These are phyloP conservation scores for Tuber calosporum DNA, from an alignment of 495 filamentous ascomycete genomes.

Conservation along the genomic window DNA sequence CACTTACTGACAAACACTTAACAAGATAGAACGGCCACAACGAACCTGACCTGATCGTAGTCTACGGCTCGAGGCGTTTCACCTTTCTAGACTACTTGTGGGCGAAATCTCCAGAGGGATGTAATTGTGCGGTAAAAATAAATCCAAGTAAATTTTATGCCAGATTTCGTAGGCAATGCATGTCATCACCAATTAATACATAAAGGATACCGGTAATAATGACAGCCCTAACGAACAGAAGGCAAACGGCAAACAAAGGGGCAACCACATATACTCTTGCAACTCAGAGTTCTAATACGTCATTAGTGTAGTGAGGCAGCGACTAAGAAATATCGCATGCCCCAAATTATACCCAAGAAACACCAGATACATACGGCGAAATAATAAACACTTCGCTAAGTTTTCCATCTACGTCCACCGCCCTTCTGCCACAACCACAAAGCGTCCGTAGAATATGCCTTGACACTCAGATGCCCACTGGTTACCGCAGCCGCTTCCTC, in stretches of 20 bases:
- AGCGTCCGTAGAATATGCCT: slow-evolving; percentile 79
- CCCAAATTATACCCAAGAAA: neutral
- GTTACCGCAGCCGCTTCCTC: slow-evolving; percentile 57
- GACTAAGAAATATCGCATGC: neutral
- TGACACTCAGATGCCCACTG: slow-evolving; percentile 55
- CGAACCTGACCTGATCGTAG: neutral
- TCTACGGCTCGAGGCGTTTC: neutral
- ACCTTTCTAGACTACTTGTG: neutral
- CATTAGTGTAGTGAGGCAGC: neutral
- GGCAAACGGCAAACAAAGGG: neutral
- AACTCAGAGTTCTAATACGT: neutral
- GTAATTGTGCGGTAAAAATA: neutral
- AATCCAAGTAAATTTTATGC: neutral
- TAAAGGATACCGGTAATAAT: neutral
- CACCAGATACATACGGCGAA: neutral
- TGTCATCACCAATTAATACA: neutral
- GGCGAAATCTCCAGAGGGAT: neutral
- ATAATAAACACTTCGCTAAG: slow-evolving; percentile 16
- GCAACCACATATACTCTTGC: neutral
- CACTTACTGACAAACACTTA: neutral
- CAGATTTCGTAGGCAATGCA: neutral
- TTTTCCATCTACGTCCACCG: slow-evolving; percentile 39
- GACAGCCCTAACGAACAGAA: neutral
- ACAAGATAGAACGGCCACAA: neutral
- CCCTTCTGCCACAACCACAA: slow-evolving; percentile 60